Percentiles rank a stretch among this genome's conserved stretches.
These are phyloP conservation scores for Trichosanthes truncata DNA, from an alignment of 306 rosid genomes.

Conservation along the genomic window DNA sequence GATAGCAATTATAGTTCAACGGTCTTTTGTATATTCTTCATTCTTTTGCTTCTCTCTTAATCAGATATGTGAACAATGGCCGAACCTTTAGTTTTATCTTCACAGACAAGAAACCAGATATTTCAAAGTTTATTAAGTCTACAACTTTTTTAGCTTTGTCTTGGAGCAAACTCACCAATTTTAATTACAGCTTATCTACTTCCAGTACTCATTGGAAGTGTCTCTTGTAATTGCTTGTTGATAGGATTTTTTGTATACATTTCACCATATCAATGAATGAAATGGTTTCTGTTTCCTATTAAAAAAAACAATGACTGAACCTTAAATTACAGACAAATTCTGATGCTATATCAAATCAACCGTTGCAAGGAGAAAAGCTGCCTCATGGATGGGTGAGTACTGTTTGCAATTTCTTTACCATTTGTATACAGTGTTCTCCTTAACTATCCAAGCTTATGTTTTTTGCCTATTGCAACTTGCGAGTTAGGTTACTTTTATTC, in stretches of 20 bases:
- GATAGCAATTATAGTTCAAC: neutral
- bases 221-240: neutral
- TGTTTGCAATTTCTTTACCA: neutral
- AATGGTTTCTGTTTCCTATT: neutral
- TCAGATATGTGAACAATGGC: conserved; percentile 13
- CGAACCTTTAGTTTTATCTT: too few species aligned
- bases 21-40: neutral
- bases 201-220: neutral
- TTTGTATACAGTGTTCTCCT: neutral
- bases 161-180: neutral
- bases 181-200: neutral
- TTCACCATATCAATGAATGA: neutral
- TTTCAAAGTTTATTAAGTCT: neutral
- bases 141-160: neutral
- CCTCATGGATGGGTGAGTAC: conserved; percentile 79
- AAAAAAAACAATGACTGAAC: neutral
- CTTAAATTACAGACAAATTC: conserved; percentile 39
- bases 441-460: neutral
- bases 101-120: too few species aligned
- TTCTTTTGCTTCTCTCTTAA: conserved; percentile 10
- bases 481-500: neutral
- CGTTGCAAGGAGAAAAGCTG: conserved; percentile 30
- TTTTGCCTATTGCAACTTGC: neutral
- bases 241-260: neutral
- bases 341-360: conserved; percentile 33